Percentiles rank a stretch among this genome's conserved stretches.
These are phyloP conservation scores for Candida glucosophila DNA, from an alignment of 1,139 yeast species.

Conservation along the genomic window DNA sequence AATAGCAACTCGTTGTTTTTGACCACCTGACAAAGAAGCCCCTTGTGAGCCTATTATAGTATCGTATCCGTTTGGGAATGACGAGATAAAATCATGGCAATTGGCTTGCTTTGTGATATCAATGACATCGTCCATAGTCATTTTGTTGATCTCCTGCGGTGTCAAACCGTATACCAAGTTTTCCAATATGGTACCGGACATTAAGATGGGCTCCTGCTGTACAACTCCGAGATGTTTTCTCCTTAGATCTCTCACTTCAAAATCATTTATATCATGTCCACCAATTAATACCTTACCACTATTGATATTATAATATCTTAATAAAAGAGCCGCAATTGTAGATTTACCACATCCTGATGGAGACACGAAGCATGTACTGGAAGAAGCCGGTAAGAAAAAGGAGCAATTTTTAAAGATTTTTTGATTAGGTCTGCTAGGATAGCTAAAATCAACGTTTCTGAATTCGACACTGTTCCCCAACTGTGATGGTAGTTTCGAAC, in stretches of 20 bases:
- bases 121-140: constrained; percentile 33
- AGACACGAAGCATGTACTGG: constrained; percentile 84
- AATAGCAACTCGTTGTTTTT: constrained; percentile 81
- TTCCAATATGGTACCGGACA: constrained; percentile 71
- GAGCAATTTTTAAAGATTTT: constrained; percentile 57
- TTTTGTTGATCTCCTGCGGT: constrained; percentile 34
- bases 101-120: constrained; percentile 43
- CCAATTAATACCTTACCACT: constrained; percentile 60
- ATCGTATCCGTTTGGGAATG: constrained; percentile 46
- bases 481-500: constrained; percentile 32
- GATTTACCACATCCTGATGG: constrained; percentile 92
- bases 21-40: constrained; percentile 71
- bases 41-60: constrained; percentile 50
- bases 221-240: constrained; percentile 68
- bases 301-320: constrained; percentile 56
- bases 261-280: constrained; percentile 51
- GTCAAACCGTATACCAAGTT: constrained; percentile 73
- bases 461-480: constrained; percentile 54
- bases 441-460: constrained; percentile 59
- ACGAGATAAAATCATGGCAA: constrained; percentile 44
- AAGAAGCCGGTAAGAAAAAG: constrained; percentile 56
- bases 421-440: constrained; percentile 85
- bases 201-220: constrained; percentile 80
- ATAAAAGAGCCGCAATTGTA: constrained; percentile 65
- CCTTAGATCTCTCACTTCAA: constrained; percentile 66